These are phyloP conservation scores for Garcia nutans DNA, from an alignment of 345 rosid species.

Conservation along the genomic window DNA sequence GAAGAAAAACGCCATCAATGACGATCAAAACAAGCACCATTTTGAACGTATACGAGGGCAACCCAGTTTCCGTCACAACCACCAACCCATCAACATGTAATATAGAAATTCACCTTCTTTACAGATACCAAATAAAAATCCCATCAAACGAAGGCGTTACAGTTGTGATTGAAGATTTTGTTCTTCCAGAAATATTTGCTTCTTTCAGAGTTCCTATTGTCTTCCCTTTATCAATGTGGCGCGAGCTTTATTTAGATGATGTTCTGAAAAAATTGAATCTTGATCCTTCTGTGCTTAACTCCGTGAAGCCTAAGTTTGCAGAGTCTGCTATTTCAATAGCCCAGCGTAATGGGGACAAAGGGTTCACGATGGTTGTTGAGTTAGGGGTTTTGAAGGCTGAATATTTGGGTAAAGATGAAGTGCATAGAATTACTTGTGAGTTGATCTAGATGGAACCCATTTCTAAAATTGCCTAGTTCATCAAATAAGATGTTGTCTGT, in stretches of 20 bases:
- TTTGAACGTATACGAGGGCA: background rate
- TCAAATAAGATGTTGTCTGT: background rate
- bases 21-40: background rate
- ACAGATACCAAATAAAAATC: conserved; percentile 16
- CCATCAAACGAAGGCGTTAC: background rate
- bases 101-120: conserved; percentile 6
- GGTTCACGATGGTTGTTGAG: conserved; percentile 1
- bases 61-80: background rate
- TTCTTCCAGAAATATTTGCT: conserved; percentile 6
- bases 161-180: conserved; percentile 9
- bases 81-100: background rate
- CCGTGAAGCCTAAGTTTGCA: conserved; percentile 2
- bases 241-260: conserved; percentile 10
- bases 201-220: conserved; percentile 8
- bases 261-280: conserved; percentile 6
- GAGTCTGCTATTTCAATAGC: conserved; percentile 1
- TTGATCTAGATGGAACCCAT: background rate
- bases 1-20: background rate
- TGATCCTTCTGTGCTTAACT: background rate
- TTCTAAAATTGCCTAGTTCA: background rate
- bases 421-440: background rate
- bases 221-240: conserved; percentile 12
- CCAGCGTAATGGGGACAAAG: background rate
- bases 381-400: conserved; percentile 8
- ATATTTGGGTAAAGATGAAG: conserved; percentile 3